These are phyloP conservation scores for Botrytis deweyae DNA, from an alignment of 2,329 filamentous ascomycete genomes.

Conservation along the genomic window DNA sequence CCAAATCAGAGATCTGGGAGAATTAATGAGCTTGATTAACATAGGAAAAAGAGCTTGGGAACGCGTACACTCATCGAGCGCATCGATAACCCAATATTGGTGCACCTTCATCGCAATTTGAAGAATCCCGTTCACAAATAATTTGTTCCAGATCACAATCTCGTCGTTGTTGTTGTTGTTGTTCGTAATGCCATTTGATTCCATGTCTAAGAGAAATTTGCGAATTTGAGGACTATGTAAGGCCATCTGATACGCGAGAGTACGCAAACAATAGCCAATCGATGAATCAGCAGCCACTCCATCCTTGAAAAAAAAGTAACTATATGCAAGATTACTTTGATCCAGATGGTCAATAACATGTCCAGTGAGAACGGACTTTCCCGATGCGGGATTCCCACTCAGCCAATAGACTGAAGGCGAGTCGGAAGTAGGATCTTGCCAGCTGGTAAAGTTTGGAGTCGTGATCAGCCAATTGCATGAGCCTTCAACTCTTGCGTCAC, in stretches of 20 bases:
- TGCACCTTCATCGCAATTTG: conserved; percentile 1
- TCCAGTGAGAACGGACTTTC: neutral
- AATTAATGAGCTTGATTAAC: neutral
- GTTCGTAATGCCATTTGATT: neutral
- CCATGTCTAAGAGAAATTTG: neutral
- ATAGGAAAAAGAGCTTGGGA: neutral
- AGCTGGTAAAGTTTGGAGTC: conserved; percentile 38
- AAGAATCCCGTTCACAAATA: conserved; percentile 13
- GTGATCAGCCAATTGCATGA: conserved; percentile 20
- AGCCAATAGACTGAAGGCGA: neutral
- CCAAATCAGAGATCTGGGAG: neutral
- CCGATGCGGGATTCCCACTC: neutral
- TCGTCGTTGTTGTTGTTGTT: conserved; percentile 3
- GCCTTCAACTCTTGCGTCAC: neutral
- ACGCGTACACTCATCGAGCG: conserved; percentile 11
- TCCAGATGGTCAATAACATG: neutral
- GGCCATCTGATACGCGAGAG: neutral
- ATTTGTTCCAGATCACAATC: conserved; percentile 16
- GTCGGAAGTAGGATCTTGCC: conserved; percentile 20
- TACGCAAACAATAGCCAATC: neutral
- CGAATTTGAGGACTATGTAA: neutral
- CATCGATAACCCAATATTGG: conserved; percentile 23
- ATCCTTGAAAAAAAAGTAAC: conserved; percentile 24
- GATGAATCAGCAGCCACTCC: neutral
- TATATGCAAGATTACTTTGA: neutral